Conservation (phyloP, 2,329 filamentous ascomycete genomes). For the Coniella vitis region DNA sequence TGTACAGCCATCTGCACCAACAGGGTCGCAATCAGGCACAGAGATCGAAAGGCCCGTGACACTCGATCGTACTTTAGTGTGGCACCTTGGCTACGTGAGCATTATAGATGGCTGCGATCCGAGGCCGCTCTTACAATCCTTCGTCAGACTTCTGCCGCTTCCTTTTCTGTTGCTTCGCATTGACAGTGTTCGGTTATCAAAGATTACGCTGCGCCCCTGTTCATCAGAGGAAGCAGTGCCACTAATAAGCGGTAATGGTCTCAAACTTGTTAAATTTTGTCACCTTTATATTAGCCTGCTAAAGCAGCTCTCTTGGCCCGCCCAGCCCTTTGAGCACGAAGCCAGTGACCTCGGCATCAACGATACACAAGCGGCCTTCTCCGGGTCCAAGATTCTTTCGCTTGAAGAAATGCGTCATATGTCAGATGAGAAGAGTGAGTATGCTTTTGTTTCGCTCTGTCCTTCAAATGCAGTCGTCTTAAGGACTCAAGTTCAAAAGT, state of each 20-base stretch:
- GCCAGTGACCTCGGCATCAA: not conserved
- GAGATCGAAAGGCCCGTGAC: not conserved
- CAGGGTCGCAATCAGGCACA: not conserved
- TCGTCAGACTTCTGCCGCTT: too few species aligned
- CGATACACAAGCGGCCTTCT: not conserved
- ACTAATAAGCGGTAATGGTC: not conserved
- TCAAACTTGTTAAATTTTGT: not conserved
- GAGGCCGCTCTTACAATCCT: not conserved
- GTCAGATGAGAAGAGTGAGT: not conserved
- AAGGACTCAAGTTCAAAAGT: not conserved
- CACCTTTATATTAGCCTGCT: too few species aligned
- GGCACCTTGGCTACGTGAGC: not conserved
- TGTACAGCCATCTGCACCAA: not conserved
- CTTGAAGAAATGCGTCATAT: constrained; percentile 7
- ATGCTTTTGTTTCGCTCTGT: not conserved
- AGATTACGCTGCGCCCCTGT: too few species aligned
- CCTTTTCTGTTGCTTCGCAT: not conserved
- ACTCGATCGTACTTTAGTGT: not conserved
- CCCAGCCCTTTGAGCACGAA: not conserved
- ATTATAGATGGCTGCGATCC: not conserved
- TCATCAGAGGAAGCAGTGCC: too few species aligned
- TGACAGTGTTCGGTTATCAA: not conserved
- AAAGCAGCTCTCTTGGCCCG: too few species aligned
- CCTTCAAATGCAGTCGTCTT: not conserved
- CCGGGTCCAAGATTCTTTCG: constrained; percentile 2